Conservation (phyloP, 306 rosid species). For the Lablab purpureus region DNA sequence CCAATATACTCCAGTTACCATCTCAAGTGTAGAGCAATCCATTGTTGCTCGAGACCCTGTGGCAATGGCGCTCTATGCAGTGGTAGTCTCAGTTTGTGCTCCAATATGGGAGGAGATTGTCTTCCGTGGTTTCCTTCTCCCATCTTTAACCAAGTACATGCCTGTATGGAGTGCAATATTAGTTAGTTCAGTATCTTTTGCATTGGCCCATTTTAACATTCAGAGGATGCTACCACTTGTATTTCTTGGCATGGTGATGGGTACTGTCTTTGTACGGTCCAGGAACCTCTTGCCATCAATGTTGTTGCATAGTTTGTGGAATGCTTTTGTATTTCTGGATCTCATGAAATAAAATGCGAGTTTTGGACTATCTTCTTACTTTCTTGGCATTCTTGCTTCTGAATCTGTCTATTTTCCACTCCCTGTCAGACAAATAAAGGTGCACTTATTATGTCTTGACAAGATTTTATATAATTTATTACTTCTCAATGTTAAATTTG, state of each 20-base stretch:
- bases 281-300: constrained; percentile 67
- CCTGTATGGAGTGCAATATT: constrained; percentile 64
- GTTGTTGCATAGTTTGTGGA: constrained; percentile 74
- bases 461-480: constrained; percentile 14
- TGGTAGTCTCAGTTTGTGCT: constrained; percentile 66
- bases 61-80: constrained; percentile 70
- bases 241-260: constrained; percentile 68
- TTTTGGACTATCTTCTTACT: neutral
- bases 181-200: constrained; percentile 67
- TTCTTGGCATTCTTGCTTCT: neutral
- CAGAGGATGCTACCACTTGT: constrained; percentile 67
- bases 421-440: constrained; percentile 12
- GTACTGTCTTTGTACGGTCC: constrained; percentile 60
- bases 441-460: constrained; percentile 14
- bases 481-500: constrained; percentile 12
- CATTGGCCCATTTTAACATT: constrained; percentile 69
- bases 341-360: constrained; percentile 55
- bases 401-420: neutral
- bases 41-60: constrained; percentile 66
- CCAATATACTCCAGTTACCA: constrained; percentile 60
- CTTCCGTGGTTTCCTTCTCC: constrained; percentile 72
- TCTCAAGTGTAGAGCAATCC: constrained; percentile 71
- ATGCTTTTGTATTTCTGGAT: constrained; percentile 71
- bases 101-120: constrained; percentile 73
- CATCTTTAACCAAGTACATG: constrained; percentile 71